Conservation (phyloP, 108 stramenopile species). For the Skeletonema tropicum region DNA sequence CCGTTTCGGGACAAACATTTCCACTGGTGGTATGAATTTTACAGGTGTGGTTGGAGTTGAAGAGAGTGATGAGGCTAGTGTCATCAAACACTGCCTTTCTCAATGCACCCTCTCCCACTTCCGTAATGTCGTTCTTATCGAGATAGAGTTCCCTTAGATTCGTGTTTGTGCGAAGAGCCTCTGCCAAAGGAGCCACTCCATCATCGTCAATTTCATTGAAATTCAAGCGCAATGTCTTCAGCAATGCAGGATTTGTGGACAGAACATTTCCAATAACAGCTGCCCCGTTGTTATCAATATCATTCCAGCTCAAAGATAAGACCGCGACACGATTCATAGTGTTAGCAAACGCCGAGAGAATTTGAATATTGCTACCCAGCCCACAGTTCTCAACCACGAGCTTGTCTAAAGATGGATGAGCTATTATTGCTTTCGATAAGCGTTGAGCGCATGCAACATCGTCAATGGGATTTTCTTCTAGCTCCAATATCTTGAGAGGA, state of each 20-base stretch:
- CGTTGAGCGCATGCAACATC: neutral
- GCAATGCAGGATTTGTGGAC: neutral
- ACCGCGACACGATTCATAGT: neutral
- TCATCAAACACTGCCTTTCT: neutral
- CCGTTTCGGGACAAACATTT: neutral
- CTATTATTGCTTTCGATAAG: neutral
- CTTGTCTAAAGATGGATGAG: neutral
- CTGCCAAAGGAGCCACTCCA: neutral
- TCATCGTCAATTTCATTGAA: neutral
- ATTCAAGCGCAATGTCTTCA: neutral
- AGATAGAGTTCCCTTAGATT: neutral
- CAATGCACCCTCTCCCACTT: neutral
- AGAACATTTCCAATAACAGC: neutral
- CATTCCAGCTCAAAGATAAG: neutral
- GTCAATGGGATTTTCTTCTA: neutral
- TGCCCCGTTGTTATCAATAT: neutral
- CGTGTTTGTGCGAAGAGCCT: neutral
- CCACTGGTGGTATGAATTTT: neutral
- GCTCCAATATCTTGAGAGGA: neutral
- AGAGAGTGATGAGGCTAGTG: constrained; percentile 1
- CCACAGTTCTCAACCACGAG: neutral
- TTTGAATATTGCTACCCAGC: neutral
- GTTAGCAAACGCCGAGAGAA: neutral
- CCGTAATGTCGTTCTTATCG: neutral
- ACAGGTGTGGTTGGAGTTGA: neutral